phyloP scores from a whole-genome alignment of 768 basidiomycete species.

The Collybia sp. region DNA sequence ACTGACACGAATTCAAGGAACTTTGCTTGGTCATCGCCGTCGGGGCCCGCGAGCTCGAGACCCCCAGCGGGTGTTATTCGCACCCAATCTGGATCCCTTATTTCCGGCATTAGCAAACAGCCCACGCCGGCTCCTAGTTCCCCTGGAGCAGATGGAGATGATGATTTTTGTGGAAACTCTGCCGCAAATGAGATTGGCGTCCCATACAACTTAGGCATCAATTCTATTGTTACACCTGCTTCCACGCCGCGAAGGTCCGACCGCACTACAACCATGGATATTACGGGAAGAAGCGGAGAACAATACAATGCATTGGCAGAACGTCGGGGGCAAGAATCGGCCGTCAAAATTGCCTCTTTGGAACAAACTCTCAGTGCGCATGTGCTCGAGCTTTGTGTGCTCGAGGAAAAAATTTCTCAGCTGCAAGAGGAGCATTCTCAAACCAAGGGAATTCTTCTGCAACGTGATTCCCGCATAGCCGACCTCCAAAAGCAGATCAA shows the following conservation, averaged over 20 bases:
- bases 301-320: no score
- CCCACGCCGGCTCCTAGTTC: slow-evolving; percentile 47
- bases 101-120: slow-evolving; percentile 40
- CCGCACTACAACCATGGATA: no score
- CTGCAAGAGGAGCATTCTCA: slow-evolving; percentile 12
- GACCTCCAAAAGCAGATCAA: slow-evolving; percentile 14
- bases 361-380: slow-evolving; percentile 13
- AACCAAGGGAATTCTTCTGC: slow-evolving; percentile 14
- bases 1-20: neutral
- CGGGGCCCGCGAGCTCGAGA: slow-evolving; percentile 3
- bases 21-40: slow-evolving; percentile 4
- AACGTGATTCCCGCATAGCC: slow-evolving; percentile 19
- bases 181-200: neutral
- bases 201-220: slow-evolving; percentile 1
- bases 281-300: no score
- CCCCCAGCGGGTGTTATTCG: slow-evolving; percentile 19
- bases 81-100: slow-evolving; percentile 44
- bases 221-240: no score
- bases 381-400: slow-evolving; percentile 8
- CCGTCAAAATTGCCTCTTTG: slow-evolving; percentile 8
- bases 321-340: neutral
- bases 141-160: slow-evolving; percentile 16
- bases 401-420: slow-evolving; percentile 14
- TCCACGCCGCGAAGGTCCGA: no score
- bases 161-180: slow-evolving; percentile 3